phyloP scores from a whole-genome alignment of 441 rosid genomes.

The Biscutella laevigata region DNA sequence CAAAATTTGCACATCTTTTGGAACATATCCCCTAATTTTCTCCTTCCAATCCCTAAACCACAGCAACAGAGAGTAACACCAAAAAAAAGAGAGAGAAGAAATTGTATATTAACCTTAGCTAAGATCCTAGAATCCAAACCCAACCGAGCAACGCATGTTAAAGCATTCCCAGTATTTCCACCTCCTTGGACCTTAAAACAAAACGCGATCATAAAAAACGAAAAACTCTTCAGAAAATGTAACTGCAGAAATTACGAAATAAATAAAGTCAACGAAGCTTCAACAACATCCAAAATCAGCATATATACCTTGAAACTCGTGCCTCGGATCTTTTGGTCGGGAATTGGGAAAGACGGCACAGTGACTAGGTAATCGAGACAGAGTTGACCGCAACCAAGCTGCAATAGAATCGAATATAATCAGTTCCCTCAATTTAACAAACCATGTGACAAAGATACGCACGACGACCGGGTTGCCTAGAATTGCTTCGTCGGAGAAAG shows the following conservation, averaged over 20 bases:
- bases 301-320: slow-evolving; percentile 55
- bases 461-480: slow-evolving; percentile 11
- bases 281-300: not conserved
- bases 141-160: slow-evolving; percentile 69
- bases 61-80: too few species aligned
- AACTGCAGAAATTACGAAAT: not conserved
- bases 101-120: slow-evolving; percentile 56
- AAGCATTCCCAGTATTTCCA: slow-evolving; percentile 69
- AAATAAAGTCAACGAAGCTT: not conserved
- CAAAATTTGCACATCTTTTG: too few species aligned
- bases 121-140: slow-evolving; percentile 59
- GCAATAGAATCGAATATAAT: slow-evolving; percentile 6
- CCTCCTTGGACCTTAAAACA: slow-evolving; percentile 95
- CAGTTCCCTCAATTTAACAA: not conserved
- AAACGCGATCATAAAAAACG: too few species aligned
- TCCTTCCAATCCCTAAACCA: not conserved
- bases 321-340: slow-evolving; percentile 68
- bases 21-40: not conserved
- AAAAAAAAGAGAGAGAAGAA: too few species aligned
- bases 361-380: slow-evolving; percentile 63
- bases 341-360: slow-evolving; percentile 64
- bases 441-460: slow-evolving; percentile 11
- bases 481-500: slow-evolving; percentile 1
- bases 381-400: slow-evolving; percentile 67
- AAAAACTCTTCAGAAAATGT: too few species aligned